phyloP scores from a whole-genome alignment of 2,329 filamentous ascomycete species.

The Diaporthe vaccinii region DNA sequence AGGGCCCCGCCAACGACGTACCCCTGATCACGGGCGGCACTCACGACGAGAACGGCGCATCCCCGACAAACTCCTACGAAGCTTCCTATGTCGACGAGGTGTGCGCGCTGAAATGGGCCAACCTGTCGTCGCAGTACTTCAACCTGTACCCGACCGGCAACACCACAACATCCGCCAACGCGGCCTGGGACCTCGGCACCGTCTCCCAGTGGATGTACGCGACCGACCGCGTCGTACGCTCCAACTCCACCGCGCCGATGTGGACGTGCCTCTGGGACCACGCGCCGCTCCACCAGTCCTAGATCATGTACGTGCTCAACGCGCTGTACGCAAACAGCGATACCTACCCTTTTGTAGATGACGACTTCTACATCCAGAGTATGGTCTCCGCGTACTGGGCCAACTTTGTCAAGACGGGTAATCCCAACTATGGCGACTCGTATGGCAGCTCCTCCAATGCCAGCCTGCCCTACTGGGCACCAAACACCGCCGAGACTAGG shows the following conservation, averaged over 20 bases:
- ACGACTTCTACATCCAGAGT: conserved; percentile 49
- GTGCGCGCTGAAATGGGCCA: conserved; percentile 39
- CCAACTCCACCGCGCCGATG: conserved; percentile 44
- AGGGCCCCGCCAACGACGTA: conserved; percentile 51
- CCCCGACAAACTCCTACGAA: conserved; percentile 44
- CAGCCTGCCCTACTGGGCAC: conserved; percentile 33
- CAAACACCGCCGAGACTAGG: conserved; percentile 26
- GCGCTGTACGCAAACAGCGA: conserved; percentile 50
- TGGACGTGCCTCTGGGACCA: conserved; percentile 53
- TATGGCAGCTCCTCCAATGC: conserved; percentile 18
- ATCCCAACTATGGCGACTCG: conserved; percentile 30
- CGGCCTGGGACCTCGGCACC: conserved; percentile 46
- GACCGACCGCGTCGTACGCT: conserved; percentile 46
- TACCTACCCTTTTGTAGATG: conserved; percentile 45
- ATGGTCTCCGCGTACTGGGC: conserved; percentile 52
- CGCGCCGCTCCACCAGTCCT: conserved; percentile 53
- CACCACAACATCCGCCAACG: conserved; percentile 42
- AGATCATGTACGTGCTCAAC: conserved; percentile 55
- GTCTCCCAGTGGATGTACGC: conserved; percentile 47
- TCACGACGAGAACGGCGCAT: conserved; percentile 50
- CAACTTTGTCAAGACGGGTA: conserved; percentile 50
- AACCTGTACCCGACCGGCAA: conserved; percentile 47
- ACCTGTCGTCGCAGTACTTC: conserved; percentile 46
- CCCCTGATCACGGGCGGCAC: conserved; percentile 54
- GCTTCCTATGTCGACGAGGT: conserved; percentile 46